Base-by-base conservation (phyloP, 257 asterid genomes). In the Ehretia macrophylla region DNA sequence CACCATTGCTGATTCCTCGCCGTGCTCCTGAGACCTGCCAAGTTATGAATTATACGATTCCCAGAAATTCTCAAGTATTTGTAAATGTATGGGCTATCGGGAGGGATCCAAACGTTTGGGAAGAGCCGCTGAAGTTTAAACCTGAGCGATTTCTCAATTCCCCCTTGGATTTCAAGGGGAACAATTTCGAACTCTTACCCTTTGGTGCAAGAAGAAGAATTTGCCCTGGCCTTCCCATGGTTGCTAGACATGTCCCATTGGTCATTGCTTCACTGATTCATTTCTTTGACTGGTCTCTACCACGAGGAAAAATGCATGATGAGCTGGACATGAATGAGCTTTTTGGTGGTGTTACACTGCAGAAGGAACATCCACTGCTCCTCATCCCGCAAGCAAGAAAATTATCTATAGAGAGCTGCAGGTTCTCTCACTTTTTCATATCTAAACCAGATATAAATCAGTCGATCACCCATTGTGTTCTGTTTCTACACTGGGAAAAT, bases 181-280 rank as follows among this genome's bases (percentile, higher is more conserved):
- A 74, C 22, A 71, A 81, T 54, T 77, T 77, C n/a, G 78, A 75
- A 63, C 60, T 63, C 59, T 55, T 77, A 60, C 74, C 86, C 5
- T 81, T 77, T 32, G 75, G 81, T 17, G 72, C 81, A 5, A 83
- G 86, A 38, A 72, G 77, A 52, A 80, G 82, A 55, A 77, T 80
- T 14, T 80, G 85, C 42, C 85, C 81, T 0, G 85, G 83, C 9
- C 18, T 67, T 27, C 69, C 78, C 10, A 71, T 80, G 86, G 86
- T 75, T 55, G 21, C 58, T 10, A 71, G 64, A 65, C 59, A 39
- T 1, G 17, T 70, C 17, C 62, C 73, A 4, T 52, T 69, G 8
- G 47, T 68, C 16, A 52, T 80, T 50, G 79, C 76, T 39, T 45
- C 71, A 1, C 48, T 81, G 63, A 56, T 69, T 21, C 70, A 68